phyloP scores from a whole-genome alignment of 1,139 yeast genomes.

The Candida dubliniensis region DNA sequence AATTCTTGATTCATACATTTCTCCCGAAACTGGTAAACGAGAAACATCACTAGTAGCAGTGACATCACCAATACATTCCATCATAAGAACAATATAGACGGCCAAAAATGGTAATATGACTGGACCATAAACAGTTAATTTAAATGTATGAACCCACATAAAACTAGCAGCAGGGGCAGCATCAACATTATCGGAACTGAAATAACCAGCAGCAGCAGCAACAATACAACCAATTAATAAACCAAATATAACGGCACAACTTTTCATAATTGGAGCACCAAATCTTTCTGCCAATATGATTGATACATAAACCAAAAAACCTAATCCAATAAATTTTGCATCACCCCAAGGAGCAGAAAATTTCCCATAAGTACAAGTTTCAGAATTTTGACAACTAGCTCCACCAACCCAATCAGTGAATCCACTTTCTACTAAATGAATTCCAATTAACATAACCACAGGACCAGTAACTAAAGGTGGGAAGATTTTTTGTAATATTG shows the following conservation, averaged over 20 bases:
- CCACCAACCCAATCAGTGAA: slow-evolving; percentile 90
- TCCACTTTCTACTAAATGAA: slow-evolving; percentile 64
- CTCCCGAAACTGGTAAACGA: slow-evolving; percentile 79
- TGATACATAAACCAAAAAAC: slow-evolving; percentile 74
- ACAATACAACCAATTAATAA: slow-evolving; percentile 85
- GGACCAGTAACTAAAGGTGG: slow-evolving; percentile 94
- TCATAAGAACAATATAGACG: slow-evolving; percentile 74
- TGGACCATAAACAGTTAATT: slow-evolving; percentile 74
- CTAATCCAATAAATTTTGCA: slow-evolving; percentile 81
- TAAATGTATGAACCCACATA: slow-evolving; percentile 84
- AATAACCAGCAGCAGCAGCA: slow-evolving; percentile 88
- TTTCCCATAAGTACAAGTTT: slow-evolving; percentile 21
- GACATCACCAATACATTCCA: slow-evolving; percentile 92
- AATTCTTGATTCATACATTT: slow-evolving; percentile 73
- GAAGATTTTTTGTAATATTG: slow-evolving; percentile 64
- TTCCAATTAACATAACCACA: slow-evolving; percentile 81
- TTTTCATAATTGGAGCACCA: slow-evolving; percentile 94
- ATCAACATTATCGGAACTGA: slow-evolving; percentile 49
- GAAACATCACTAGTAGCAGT: slow-evolving; percentile 93
- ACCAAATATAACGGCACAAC: slow-evolving; percentile 87
- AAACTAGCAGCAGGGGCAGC: slow-evolving; percentile 83
- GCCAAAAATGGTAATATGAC: slow-evolving; percentile 81
- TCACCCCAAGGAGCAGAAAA: slow-evolving; percentile 68
- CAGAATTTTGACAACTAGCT: slow-evolving; percentile 58
- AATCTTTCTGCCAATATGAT: slow-evolving; percentile 77